Percentiles rank a stretch among this genome's conserved stretches.
These are phyloP conservation scores for Verticillium nubilum DNA, from an alignment of 2,329 filamentous ascomycete genomes.

Conservation along the genomic window DNA sequence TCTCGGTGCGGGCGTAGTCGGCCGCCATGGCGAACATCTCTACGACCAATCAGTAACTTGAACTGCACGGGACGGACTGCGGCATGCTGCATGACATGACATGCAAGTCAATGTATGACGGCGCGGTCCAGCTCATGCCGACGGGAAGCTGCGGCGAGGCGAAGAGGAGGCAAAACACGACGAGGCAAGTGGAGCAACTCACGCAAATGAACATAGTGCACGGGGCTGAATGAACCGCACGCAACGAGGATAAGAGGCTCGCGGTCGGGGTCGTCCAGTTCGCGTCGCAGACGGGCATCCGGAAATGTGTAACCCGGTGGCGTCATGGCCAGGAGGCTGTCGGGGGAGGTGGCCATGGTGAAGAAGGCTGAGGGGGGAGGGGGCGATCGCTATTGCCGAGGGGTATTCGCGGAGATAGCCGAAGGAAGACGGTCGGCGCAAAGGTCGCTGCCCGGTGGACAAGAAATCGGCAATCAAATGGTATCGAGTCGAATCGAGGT, in stretches of 20 bases:
- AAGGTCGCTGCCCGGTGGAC: neutral
- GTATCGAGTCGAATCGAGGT: neutral
- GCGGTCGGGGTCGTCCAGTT: slow-evolving; percentile 48
- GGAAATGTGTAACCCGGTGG: slow-evolving; percentile 52
- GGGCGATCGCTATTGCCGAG: neutral
- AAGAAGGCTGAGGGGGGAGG: neutral
- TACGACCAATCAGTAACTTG: neutral
- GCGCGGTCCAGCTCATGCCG: neutral
- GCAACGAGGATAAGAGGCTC: slow-evolving; percentile 63
- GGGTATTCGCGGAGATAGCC: slow-evolving; percentile 2
- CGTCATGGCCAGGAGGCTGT: slow-evolving; percentile 13
- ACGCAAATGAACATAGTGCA: slow-evolving; percentile 71
- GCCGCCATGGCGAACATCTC: slow-evolving; percentile 80
- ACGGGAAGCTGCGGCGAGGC: neutral
- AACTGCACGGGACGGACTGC: neutral
- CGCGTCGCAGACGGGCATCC: slow-evolving; percentile 49
- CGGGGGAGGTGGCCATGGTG: slow-evolving; percentile 11
- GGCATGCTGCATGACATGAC: neutral
- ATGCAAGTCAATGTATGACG: neutral
- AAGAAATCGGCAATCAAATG: neutral
- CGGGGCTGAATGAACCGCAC: slow-evolving; percentile 68
- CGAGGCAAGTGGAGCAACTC: neutral
- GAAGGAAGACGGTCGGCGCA: neutral
- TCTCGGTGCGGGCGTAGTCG: slow-evolving; percentile 69
- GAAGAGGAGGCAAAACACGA: neutral